Evolutionary conservation across 2,329 filamentous ascomycete species (phyloP).

Genomic region (Balansia obtecta): DNA sequence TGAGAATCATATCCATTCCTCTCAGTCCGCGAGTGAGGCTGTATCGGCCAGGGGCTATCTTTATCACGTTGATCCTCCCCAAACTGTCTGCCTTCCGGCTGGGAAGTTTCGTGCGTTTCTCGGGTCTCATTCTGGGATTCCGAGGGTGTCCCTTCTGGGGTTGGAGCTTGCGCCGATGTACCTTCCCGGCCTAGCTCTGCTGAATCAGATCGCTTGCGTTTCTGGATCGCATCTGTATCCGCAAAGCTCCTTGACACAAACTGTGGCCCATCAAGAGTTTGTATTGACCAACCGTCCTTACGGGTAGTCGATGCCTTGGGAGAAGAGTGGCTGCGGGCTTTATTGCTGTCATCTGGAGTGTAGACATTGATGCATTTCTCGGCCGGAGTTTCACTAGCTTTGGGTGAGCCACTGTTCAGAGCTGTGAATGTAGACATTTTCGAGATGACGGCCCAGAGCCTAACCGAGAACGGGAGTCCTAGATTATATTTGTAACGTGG

Average conservation of each 20-base stretch:
- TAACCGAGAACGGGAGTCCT: background rate
- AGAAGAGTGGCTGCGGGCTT: slow-evolving; percentile 14
- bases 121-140: slow-evolving; percentile 24
- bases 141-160: slow-evolving; percentile 20
- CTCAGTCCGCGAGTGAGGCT: slow-evolving; percentile 34
- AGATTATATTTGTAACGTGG: background rate
- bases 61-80: slow-evolving; percentile 34
- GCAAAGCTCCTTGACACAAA: slow-evolving; percentile 28
- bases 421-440: slow-evolving; percentile 39
- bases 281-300: slow-evolving; percentile 29
- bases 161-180: slow-evolving; percentile 18
- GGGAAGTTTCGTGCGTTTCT: slow-evolving; percentile 29
- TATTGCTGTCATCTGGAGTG: slow-evolving; percentile 20
- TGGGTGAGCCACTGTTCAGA: slow-evolving; percentile 38
- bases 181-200: slow-evolving; percentile 33
- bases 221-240: slow-evolving; percentile 39
- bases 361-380: slow-evolving; percentile 18
- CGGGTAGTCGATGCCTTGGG: slow-evolving; percentile 16
- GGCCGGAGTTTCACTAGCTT: slow-evolving; percentile 23
- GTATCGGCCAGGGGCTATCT: slow-evolving; percentile 35
- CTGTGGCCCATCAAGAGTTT: slow-evolving; percentile 28
- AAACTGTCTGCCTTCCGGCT: slow-evolving; percentile 32
- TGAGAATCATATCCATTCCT: slow-evolving; percentile 33
- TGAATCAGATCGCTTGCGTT: slow-evolving; percentile 60
- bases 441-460: background rate